phyloP scores from a whole-genome alignment of 495 filamentous ascomycete species.

The Xylaria grammica region DNA sequence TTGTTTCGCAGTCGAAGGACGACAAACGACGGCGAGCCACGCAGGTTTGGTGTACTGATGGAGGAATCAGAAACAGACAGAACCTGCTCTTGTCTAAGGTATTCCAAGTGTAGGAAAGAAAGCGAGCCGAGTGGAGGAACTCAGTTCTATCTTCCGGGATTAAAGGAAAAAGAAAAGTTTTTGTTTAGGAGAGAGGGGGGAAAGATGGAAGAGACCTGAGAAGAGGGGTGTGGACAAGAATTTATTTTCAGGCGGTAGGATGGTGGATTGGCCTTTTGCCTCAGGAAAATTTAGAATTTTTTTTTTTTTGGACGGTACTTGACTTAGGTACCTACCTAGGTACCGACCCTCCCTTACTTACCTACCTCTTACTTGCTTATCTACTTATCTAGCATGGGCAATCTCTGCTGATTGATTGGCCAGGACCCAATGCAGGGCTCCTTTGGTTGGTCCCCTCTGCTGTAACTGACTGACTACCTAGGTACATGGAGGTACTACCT shows the following conservation, averaged over 20 bases:
- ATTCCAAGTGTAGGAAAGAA: constrained; percentile 24
- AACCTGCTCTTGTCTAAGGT: constrained; percentile 20
- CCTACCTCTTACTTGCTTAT: neutral
- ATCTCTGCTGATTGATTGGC: constrained; percentile 3
- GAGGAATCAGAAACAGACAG: constrained; percentile 24
- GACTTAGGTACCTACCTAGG: too few species aligned
- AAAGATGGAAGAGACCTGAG: constrained; percentile 13
- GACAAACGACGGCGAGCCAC: constrained; percentile 3
- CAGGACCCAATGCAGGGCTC: neutral
- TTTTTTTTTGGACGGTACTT: too few species aligned
- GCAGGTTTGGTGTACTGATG: constrained; percentile 18
- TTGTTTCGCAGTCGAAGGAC: constrained; percentile 10
- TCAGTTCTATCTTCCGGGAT: constrained; percentile 32
- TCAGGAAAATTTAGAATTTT: constrained; percentile 13
- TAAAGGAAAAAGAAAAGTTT: constrained; percentile 24
- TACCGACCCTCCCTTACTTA: neutral
- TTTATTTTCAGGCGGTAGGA: constrained; percentile 26
- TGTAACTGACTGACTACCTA: neutral
- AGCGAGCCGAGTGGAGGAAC: constrained; percentile 30
- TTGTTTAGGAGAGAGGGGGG: constrained; percentile 22
- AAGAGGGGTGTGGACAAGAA: constrained; percentile 30
- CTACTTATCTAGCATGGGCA: constrained; percentile 6
- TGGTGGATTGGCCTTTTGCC: constrained; percentile 14
- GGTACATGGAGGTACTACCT: neutral
- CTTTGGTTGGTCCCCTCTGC: neutral